Percentiles rank a stretch among this genome's conserved stretches.
phyloP scores from a whole-genome alignment of 805 yeast species.

The Candida hungchunana region DNA sequence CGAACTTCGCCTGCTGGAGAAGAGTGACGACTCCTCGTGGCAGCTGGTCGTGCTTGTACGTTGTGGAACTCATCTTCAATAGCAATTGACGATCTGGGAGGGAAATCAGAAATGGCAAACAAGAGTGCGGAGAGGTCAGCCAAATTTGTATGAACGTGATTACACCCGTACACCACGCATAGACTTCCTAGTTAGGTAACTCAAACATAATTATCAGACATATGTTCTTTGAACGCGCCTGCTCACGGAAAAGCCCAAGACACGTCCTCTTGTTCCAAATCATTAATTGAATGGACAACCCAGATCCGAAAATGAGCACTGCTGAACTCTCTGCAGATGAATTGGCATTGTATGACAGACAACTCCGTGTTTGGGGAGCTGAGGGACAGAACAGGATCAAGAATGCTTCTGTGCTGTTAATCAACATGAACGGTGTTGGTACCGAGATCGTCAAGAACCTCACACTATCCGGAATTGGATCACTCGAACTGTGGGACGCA shows the following conservation, averaged over 20 bases:
- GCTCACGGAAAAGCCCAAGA: too few species aligned
- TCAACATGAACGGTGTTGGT: constrained; percentile 75
- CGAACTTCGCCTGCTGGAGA: constrained; percentile 58
- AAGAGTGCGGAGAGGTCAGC: too few species aligned
- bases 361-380: constrained; percentile 93
- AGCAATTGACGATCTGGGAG: too few species aligned
- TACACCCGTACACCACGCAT: constrained; percentile 3
- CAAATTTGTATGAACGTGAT: constrained; percentile 1
- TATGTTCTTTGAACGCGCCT: too few species aligned
- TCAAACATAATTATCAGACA: too few species aligned
- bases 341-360: constrained; percentile 89
- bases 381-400: constrained; percentile 81
- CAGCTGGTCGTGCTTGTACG: constrained; percentile 26
- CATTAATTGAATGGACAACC: too few species aligned
- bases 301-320: neutral
- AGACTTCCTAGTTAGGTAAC: too few species aligned
- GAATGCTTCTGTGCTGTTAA: constrained; percentile 62
- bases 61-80: constrained; percentile 30
- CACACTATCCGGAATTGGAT: constrained; percentile 83
- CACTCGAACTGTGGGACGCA: constrained; percentile 64
- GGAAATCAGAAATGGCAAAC: too few species aligned
- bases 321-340: constrained; percentile 52
- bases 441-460: constrained; percentile 81
- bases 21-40: constrained; percentile 39
- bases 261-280: too few species aligned